Evolutionary conservation across 805 yeast genomes (phyloP).

Genomic region (Yarrowia phangngaensis): DNA sequence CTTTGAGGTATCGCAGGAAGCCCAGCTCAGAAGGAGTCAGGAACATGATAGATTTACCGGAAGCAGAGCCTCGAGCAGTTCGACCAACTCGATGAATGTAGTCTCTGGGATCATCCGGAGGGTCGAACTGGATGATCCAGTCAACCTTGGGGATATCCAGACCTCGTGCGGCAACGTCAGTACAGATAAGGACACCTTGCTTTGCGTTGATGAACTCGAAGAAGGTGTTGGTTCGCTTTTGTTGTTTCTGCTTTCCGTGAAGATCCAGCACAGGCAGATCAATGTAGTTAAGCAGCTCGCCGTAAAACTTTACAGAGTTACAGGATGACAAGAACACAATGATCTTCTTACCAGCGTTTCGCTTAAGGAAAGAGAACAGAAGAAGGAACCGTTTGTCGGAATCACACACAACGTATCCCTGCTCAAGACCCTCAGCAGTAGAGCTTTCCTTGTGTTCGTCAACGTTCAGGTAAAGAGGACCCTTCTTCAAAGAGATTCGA

Average conservation of each 20-base stretch:
- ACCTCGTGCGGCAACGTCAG: constrained; percentile 99
- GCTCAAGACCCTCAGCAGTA: constrained; percentile 95
- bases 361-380: constrained; percentile 86
- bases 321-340: constrained; percentile 95
- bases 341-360: constrained; percentile 79
- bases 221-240: constrained; percentile 95
- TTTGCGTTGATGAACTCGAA: constrained; percentile 97
- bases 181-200: constrained; percentile 87
- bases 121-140: constrained; percentile 98
- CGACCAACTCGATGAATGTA: constrained; percentile 98
- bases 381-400: constrained; percentile 89
- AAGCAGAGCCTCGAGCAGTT: constrained; percentile 82
- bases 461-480: constrained; percentile 91
- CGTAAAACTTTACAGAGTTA: constrained; percentile 93
- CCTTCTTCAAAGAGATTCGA: constrained; percentile 88
- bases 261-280: constrained; percentile 94
- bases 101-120: constrained; percentile 99
- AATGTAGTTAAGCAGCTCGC: constrained; percentile 90
- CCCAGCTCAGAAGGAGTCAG: constrained; percentile 92
- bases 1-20: constrained; percentile 86
- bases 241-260: constrained; percentile 98
- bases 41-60: constrained; percentile 93
- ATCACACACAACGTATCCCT: constrained; percentile 97
- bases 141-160: constrained; percentile 97
- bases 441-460: constrained; percentile 78